Evolutionary conservation across 441 rosid genomes (phyloP), one percentile per base, ranked within the genome.

Genomic region (Erodium texanum): DNA sequence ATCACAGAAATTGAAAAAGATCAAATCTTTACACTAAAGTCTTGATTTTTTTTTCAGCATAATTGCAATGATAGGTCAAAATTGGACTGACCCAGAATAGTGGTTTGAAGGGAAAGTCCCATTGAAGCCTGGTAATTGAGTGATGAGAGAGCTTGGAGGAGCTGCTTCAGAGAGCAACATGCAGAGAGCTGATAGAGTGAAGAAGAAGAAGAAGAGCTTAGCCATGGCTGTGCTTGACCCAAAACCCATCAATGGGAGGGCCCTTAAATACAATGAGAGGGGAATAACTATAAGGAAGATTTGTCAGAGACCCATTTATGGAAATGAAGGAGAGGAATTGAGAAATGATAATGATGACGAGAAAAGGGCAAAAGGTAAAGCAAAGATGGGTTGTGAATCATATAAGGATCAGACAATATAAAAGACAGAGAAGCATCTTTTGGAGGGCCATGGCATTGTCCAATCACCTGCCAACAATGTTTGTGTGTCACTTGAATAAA

Each of bases 71-170:
- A 11, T 11, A 11, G n/a, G 3, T 14, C 50, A 12, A 43, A 43
- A 70, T 16, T 4, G 8, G 2, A 62, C 64, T 24, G 48, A 76
- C 86, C 92, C 89, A 1, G 87, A 74, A 64, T 85, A 81, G 76
- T 87, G 89, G 18, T 76, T 76, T 29, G 92, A 85, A 16, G 88
- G 89, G 70, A 87, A 80, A 62, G 68, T 24, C 65, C 82, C 88
- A 56, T 48, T 64, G 73, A 81, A 83, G 64, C 92, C 89, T 5
- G 92, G 92, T 4, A 87, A 68, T 1, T 56, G 58, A n/a, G 82
- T 77, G 71, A 87, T 29, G 12, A 81, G 78, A 19, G 83, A 67
- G 0, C 52, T 70, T 29, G 24, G 2, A 4, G 67, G 85, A 69
- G 75, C 85, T 19, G 83, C 84, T 74, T 74, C 72, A 15, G 61